These are phyloP conservation scores for Periconia macrospinosa DNA, from an alignment of 2,329 filamentous ascomycete genomes.

Conservation along the genomic window DNA sequence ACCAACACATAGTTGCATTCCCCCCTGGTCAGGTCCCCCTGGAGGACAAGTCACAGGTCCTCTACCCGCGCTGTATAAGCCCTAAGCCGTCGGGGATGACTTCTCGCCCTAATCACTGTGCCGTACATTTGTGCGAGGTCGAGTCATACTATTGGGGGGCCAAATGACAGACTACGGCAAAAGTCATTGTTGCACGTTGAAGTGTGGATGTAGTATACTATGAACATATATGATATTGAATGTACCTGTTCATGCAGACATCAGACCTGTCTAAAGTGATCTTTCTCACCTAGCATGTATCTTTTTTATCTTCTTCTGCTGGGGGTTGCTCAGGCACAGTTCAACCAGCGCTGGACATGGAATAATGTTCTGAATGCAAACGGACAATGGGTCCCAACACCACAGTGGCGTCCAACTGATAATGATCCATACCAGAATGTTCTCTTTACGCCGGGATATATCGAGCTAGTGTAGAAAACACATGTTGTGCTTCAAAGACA, in stretches of 20 bases:
- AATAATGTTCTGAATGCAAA: not conserved
- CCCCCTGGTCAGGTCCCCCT: not conserved
- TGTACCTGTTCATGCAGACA: not conserved
- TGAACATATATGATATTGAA: not conserved
- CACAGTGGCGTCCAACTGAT: not conserved
- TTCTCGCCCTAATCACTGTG: not conserved
- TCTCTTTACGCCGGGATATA: too few relatives aligned
- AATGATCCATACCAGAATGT: not conserved
- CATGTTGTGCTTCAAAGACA: too few relatives aligned
- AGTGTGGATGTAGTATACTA: not conserved
- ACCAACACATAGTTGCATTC: not conserved
- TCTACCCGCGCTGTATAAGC: not conserved
- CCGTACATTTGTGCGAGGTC: not conserved
- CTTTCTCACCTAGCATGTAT: not conserved
- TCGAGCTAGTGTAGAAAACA: too few relatives aligned
- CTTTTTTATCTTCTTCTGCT: not conserved
- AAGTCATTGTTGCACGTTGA: not conserved
- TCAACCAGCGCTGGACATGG: not conserved
- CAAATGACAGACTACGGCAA: not conserved
- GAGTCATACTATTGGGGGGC: not conserved
- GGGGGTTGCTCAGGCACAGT: not conserved
- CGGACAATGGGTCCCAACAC: not conserved
- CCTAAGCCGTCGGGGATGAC: not conserved
- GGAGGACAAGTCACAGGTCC: too few relatives aligned
- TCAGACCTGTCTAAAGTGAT: not conserved